Base-by-base conservation (phyloP, 1,139 yeast species). In the Sugiyamaella novakii region DNA sequence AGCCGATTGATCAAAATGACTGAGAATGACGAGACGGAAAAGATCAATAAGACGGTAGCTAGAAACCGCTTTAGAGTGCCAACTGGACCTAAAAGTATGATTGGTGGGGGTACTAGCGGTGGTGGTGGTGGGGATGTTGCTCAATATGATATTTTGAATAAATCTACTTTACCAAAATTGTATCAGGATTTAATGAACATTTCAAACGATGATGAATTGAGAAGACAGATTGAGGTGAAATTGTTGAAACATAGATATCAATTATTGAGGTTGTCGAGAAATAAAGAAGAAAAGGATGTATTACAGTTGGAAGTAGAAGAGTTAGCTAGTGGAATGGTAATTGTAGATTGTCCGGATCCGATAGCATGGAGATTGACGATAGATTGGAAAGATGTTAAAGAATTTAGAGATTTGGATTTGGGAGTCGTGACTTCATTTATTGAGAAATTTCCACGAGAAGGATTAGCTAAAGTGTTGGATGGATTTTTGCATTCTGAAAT, bases 361-460 rank as follows among this genome's bases (percentile, higher is more conserved):
- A 70, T 78, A 34, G 88, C 92, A 1, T 92, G 96, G 95, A 74
- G 77, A 43, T 63, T 84, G 11, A 81, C 80, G 58, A 79, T 89
- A 57, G 96, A 92, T 59, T 85, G 92, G 84, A 58, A 69, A 29
- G 96, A 92, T 63, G 76, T 75, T 6, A 65, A 63, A 2, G 69
- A 73, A 7, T 64, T 88, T 11, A 62, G 68, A 21, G 76, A 77
- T 2, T 63, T 87, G 45, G 83, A 83, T 43, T 63, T 74, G 24
- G 72, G 69, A 2, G 62, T 73, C 6, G 59, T 88, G 1, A 58
- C 71, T 3, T 73, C 70, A 31, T 87, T 78, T 61, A 69, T 86
- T 36, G 70, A 73, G 33, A 64, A 71, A 24, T 88, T 87, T 65
- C 83, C 82, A 3, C 70, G 68, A 18, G 80, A 79, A 47, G 87